Conservation (phyloP, 306 rosid species). For the Styphnolobium japonicum region DNA sequence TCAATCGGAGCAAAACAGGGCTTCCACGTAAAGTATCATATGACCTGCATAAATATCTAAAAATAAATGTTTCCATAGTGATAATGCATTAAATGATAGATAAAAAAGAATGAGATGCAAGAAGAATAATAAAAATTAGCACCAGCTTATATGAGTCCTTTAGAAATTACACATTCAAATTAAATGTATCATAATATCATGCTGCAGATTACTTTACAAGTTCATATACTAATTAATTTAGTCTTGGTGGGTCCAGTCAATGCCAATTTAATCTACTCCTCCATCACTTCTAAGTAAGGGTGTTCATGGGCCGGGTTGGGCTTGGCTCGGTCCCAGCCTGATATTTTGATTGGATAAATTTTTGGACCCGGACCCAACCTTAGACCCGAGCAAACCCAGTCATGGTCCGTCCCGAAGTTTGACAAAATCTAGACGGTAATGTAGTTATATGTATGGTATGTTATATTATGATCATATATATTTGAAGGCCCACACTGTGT, state of each 20-base stretch:
- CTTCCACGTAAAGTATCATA: conserved; percentile 58
- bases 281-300: too few relatives aligned
- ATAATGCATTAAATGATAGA: not conserved
- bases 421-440: too few relatives aligned
- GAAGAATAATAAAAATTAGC: conserved; percentile 2
- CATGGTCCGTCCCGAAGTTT: too few relatives aligned
- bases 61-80: conserved; percentile 5
- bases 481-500: too few relatives aligned
- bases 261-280: conserved; percentile 14
- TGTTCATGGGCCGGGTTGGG: too few relatives aligned
- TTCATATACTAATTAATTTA: conserved; percentile 18
- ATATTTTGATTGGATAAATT: too few relatives aligned
- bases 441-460: too few relatives aligned
- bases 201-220: not conserved
- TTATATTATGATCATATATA: too few relatives aligned
- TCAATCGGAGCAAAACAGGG: conserved; percentile 55
- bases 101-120: not conserved
- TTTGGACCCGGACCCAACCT: too few relatives aligned
- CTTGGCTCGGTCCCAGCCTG: too few relatives aligned
- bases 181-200: conserved; percentile 5
- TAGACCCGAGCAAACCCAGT: too few relatives aligned
- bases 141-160: conserved; percentile 10
- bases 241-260: conserved; percentile 3
- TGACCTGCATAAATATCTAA: conserved; percentile 51
- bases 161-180: not conserved